Conservation (phyloP, 352 stramenopile species). For the Globisporangium carolinianum region DNA sequence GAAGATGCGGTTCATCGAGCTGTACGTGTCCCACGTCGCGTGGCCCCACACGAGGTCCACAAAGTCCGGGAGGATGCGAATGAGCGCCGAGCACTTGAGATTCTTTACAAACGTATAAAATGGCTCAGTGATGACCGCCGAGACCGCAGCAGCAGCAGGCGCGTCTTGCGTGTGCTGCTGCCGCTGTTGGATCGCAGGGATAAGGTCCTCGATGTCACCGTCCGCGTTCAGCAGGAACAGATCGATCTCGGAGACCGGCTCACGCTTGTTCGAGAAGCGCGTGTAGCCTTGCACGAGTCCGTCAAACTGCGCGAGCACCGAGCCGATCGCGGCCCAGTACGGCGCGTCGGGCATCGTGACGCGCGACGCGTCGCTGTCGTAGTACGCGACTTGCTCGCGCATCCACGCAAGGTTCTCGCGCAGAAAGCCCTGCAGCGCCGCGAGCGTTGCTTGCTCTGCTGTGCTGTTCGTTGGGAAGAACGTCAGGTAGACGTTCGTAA, state of each 20-base stretch:
- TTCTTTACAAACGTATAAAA: conserved; percentile 47
- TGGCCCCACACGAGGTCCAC: conserved; percentile 63
- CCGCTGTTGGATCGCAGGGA: conserved; percentile 23
- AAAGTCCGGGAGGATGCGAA: conserved; percentile 54
- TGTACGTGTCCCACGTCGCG: conserved; percentile 63
- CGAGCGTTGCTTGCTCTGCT: conserved; percentile 20
- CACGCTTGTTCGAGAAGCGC: conserved; percentile 11
- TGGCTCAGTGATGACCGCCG: conserved; percentile 14
- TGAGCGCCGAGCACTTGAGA: conserved; percentile 66
- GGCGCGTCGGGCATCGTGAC: conserved; percentile 11
- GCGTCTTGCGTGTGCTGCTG: neutral
- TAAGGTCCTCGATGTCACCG: conserved; percentile 46
- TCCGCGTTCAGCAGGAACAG: conserved; percentile 51
- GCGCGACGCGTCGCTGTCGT: conserved; percentile 8
- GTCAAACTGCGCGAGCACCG: conserved; percentile 41
- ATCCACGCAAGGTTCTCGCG: conserved; percentile 40
- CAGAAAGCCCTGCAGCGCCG: conserved; percentile 29
- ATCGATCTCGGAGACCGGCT: conserved; percentile 25
- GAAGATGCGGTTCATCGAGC: conserved; percentile 70
- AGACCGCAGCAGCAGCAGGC: neutral
- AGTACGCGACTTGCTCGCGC: conserved; percentile 23
- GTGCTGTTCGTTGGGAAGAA: conserved; percentile 37
- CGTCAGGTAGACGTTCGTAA: conserved; percentile 37
- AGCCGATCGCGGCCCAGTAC: conserved; percentile 33
- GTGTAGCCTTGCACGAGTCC: conserved; percentile 41